Percentiles rank a stretch among this genome's conserved stretches.
phyloP scores from a whole-genome alignment of 441 rosid species.

The Pelargonium exstipulatum region DNA sequence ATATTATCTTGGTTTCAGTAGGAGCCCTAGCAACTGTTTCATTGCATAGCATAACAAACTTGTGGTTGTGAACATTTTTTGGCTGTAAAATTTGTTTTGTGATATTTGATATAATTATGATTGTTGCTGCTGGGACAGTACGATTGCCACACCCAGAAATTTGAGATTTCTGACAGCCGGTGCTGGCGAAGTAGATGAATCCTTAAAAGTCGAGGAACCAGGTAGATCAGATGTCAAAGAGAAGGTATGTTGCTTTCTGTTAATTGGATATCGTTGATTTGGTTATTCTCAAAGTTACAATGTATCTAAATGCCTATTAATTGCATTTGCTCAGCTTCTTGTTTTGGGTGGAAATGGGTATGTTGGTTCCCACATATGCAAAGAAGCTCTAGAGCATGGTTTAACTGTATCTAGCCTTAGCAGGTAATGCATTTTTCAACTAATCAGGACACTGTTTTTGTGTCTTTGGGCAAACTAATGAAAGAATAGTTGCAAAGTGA shows the following conservation, averaged over 20 bases:
- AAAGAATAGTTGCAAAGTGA: too few species aligned
- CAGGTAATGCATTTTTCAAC: slow-evolving; percentile 27
- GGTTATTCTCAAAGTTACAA: not conserved
- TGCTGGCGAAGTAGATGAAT: slow-evolving; percentile 8
- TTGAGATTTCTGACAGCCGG: slow-evolving; percentile 28
- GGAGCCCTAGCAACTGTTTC: not conserved
- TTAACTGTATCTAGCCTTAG: slow-evolving; percentile 41
- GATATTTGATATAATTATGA: not conserved
- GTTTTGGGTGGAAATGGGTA: slow-evolving; percentile 49
- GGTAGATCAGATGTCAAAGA: not conserved
- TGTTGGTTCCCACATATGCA: slow-evolving; percentile 46
- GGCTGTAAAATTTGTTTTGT: not conserved
- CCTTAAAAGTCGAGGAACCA: slow-evolving; percentile 8
- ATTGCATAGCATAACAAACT: not conserved
- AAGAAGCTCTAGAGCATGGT: slow-evolving; percentile 39
- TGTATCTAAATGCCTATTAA: slow-evolving; percentile 5
- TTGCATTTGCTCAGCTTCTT: slow-evolving; percentile 29
- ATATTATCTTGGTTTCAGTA: not conserved
- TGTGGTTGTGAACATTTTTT: not conserved
- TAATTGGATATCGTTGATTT: not conserved
- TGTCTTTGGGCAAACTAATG: too few species aligned
- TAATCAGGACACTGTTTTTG: not conserved
- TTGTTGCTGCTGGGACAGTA: slow-evolving; percentile 16
- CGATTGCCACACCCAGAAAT: slow-evolving; percentile 14
- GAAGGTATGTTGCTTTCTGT: slow-evolving; percentile 12